A percentile compares a stretch with the other conserved stretches of the same genome.
These are phyloP conservation scores for Sanghuangporus baumii DNA, from an alignment of 1,284 basidiomycete species.

Conservation along the genomic window DNA sequence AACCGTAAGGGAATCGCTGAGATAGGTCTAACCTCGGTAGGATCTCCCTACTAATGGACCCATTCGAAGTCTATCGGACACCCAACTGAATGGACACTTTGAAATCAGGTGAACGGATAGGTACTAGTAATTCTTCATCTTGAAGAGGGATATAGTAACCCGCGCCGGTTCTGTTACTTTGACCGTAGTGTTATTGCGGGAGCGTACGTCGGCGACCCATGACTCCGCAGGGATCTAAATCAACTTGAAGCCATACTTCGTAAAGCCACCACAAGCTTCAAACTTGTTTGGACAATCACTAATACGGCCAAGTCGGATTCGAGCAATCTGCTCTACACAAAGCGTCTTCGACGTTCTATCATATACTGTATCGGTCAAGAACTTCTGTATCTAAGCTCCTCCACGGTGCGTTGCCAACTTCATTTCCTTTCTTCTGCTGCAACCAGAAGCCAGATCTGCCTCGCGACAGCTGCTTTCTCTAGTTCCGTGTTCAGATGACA, in stretches of 20 bases:
- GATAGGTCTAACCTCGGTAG: slow-evolving; percentile 9
- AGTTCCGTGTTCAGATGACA: background rate
- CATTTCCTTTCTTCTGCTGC: background rate
- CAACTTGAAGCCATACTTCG: background rate
- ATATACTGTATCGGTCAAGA: background rate
- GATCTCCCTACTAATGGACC: background rate
- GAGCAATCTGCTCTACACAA: background rate
- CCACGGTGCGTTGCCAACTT: background rate
- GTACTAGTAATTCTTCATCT: background rate
- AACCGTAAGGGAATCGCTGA: background rate
- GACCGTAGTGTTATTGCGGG: background rate
- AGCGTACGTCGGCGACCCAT: background rate
- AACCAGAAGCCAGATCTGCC: background rate
- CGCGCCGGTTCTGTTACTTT: background rate
- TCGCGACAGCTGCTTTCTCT: background rate
- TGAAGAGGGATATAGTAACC: background rate
- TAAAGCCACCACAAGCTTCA: background rate
- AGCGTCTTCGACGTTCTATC: background rate
- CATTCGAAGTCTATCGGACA: background rate
- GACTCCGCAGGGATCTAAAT: background rate
- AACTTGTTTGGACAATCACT: background rate
- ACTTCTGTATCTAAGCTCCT: background rate
- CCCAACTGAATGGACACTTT: background rate
- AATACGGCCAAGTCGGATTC: background rate
- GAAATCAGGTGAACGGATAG: background rate